phyloP scores from a whole-genome alignment of 2,329 filamentous ascomycete genomes.

The Claviceps sp. region DNA sequence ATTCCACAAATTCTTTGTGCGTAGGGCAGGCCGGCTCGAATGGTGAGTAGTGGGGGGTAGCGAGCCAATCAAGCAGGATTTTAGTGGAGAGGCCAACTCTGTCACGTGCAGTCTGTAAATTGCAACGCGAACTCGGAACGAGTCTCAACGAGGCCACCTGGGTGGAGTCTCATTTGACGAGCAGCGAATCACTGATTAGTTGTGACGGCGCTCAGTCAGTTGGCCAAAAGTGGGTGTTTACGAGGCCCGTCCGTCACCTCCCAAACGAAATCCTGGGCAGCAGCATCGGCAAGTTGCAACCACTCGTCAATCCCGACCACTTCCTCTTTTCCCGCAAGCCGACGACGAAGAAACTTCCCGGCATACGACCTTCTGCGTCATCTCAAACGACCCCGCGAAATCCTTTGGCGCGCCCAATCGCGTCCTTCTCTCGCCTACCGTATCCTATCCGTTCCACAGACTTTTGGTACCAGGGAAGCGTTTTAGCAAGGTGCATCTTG shows the following conservation, averaged over 20 bases:
- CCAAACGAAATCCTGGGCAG: background rate
- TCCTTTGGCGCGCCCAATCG: no score
- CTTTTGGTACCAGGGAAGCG: background rate
- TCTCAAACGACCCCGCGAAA: background rate
- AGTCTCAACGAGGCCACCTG: background rate
- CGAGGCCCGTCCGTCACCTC: background rate
- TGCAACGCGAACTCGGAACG: background rate
- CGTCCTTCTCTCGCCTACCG: background rate
- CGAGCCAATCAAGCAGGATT: slow-evolving; percentile 22
- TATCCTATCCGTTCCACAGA: background rate
- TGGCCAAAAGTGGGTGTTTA: slow-evolving; percentile 2
- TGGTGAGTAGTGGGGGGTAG: slow-evolving; percentile 18
- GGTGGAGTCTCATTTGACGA: background rate
- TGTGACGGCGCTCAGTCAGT: background rate
- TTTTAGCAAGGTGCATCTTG: background rate
- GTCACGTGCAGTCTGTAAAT: slow-evolving; percentile 15
- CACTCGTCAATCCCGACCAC: background rate
- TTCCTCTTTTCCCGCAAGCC: no score
- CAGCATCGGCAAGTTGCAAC: background rate
- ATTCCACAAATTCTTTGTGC: slow-evolving; percentile 30
- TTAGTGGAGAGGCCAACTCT: background rate
- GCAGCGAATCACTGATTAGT: slow-evolving; percentile 2
- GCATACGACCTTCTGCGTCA: background rate
- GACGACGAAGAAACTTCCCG: background rate
- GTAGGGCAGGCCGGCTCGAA: slow-evolving; percentile 28